A percentile compares a stretch with the other conserved stretches of the same genome.
Conservation (phyloP, 768 basidiomycete genomes). For the Dictyophora rubrovolvata region DNA sequence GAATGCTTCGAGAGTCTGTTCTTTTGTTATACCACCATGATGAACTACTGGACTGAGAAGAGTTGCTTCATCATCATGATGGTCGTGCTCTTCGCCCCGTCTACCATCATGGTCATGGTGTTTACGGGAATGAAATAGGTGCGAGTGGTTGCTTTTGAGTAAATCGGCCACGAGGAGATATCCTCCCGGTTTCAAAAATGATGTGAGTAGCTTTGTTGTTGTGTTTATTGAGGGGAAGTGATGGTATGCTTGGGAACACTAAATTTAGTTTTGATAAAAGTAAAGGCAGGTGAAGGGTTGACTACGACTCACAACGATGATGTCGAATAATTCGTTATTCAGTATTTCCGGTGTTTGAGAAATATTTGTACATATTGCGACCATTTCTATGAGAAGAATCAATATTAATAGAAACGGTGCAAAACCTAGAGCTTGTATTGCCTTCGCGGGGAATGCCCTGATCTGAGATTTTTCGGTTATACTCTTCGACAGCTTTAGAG, state of each 20-base stretch:
- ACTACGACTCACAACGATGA: constrained; percentile 54
- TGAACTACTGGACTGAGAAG: constrained; percentile 36
- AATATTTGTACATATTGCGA: constrained; percentile 43
- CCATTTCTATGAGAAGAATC: constrained; percentile 39
- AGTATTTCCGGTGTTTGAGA: constrained; percentile 39
- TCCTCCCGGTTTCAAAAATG: constrained; percentile 54
- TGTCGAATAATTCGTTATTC: constrained; percentile 50
- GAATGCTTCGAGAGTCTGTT: constrained; percentile 39
- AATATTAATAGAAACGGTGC: background rate
- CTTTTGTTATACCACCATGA: constrained; percentile 40
- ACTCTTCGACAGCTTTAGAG: constrained; percentile 56
- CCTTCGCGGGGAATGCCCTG: constrained; percentile 49
- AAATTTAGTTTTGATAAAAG: constrained; percentile 5
- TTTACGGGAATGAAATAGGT: constrained; percentile 5
- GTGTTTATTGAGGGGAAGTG: constrained; percentile 42
- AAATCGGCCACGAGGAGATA: constrained; percentile 50
- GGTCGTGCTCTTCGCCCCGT: background rate
- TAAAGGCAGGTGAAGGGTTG: background rate
- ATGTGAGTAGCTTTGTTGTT: constrained; percentile 42
- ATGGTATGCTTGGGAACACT: constrained; percentile 61
- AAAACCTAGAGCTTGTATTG: background rate
- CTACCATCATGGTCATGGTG: background rate
- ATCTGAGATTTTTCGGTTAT: constrained; percentile 44
- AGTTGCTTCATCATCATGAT: background rate
- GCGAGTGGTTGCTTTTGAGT: constrained; percentile 28